Evolutionary conservation across 2,329 filamentous ascomycete species (phyloP).

Genomic region (Sporothrix dimorphospora): DNA sequence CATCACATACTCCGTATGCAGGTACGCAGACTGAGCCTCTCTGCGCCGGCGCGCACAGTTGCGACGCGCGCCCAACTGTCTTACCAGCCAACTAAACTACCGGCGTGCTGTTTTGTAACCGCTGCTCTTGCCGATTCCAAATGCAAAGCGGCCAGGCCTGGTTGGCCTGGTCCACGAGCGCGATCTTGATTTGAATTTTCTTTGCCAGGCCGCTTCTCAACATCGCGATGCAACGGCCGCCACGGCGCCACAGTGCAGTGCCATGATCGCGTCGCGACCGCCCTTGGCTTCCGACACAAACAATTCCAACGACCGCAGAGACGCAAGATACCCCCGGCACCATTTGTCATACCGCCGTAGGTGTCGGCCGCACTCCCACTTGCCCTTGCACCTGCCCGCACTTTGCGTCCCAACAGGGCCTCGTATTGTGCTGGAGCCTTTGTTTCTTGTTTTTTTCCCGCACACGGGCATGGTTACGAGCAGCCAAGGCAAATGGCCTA

Average conservation of each 20-base stretch:
- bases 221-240: not conserved
- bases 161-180: not conserved
- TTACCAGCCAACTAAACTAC: not conserved
- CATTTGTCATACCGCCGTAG: not conserved
- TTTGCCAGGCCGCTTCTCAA: not conserved
- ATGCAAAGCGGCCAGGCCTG: not conserved
- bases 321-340: not conserved
- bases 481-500: not conserved
- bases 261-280: too few relatives aligned
- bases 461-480: not conserved
- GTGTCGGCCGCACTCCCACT: not conserved
- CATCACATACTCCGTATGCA: conserved; percentile 20
- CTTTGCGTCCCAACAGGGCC: not conserved
- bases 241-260: not conserved
- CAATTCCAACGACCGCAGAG: not conserved
- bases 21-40: conserved; percentile 19
- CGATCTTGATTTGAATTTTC: too few relatives aligned
- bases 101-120: not conserved
- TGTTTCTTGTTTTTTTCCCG: not conserved
- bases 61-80: not conserved
- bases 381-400: not conserved
- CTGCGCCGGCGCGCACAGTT: not conserved
- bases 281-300: too few relatives aligned
- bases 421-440: not conserved
- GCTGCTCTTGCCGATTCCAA: not conserved